Conservation (phyloP, 1,284 basidiomycete species). For the Stereum hirsutum region DNA sequence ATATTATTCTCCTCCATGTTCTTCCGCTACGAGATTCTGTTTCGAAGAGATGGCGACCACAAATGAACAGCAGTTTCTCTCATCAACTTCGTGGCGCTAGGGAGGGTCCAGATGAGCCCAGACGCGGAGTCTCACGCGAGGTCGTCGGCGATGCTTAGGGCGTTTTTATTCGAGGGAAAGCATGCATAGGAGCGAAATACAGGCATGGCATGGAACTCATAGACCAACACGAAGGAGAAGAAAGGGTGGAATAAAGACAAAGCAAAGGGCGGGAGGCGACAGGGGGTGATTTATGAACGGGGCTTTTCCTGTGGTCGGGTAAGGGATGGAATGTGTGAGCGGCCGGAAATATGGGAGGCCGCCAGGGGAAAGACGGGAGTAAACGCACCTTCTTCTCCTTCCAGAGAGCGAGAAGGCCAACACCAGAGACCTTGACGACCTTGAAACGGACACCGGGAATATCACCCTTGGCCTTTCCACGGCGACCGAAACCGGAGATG, state of each 20-base stretch:
- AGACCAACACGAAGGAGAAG: conserved; percentile 15
- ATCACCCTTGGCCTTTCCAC: conserved; percentile 99
- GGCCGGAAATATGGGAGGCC: conserved; percentile 4
- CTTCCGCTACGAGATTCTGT: too few species aligned
- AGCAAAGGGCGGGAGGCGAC: too few species aligned
- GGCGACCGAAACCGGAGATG: conserved; percentile 99
- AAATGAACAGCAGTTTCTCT: too few species aligned
- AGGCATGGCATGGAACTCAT: conserved; percentile 33
- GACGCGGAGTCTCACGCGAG: too few species aligned
- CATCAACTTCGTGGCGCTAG: too few species aligned
- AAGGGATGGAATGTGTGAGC: conserved; percentile 2
- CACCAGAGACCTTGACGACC: conserved; percentile 99
- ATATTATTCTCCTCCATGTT: too few species aligned
- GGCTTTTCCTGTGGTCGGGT: conserved; percentile 67
- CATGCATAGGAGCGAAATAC: conserved; percentile 23
- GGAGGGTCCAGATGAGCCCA: too few species aligned
- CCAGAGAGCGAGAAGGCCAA: conserved; percentile 95
- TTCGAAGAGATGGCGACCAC: too few species aligned
- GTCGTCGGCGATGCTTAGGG: too few species aligned
- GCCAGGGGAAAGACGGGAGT: background rate
- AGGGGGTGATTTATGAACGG: conserved; percentile 55
- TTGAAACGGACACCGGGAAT: conserved; percentile 98
- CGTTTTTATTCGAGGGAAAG: too few species aligned
- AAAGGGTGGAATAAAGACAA: conserved; percentile 11
- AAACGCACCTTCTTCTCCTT: conserved; percentile 92